phyloP scores from a whole-genome alignment of 2,329 filamentous ascomycete species.

The Alternaria incomplexa region DNA sequence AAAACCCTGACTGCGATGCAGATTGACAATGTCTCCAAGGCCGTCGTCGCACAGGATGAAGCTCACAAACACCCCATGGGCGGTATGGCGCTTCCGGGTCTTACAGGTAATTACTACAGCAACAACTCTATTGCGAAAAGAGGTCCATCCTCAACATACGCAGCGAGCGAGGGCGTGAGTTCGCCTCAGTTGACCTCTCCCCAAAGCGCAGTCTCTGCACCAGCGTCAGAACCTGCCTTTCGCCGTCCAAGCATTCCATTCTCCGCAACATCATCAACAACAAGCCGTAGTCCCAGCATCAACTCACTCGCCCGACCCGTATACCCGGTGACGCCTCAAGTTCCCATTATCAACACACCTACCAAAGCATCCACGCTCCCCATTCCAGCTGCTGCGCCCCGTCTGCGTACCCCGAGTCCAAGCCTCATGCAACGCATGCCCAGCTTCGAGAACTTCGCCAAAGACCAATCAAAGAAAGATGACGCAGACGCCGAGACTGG shows the following conservation, averaged over 20 bases:
- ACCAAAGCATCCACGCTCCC: slow-evolving; percentile 41
- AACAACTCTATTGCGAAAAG: slow-evolving; percentile 10
- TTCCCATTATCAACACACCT: slow-evolving; percentile 31
- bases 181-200: slow-evolving; percentile 24
- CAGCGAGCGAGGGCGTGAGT: slow-evolving; percentile 18
- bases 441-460: slow-evolving; percentile 46
- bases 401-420: slow-evolving; percentile 47
- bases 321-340: slow-evolving; percentile 28
- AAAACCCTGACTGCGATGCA: slow-evolving; percentile 53
- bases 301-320: slow-evolving; percentile 48
- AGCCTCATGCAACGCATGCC: slow-evolving; percentile 56
- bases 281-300: slow-evolving; percentile 40
- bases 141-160: slow-evolving; percentile 7
- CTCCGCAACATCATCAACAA: slow-evolving; percentile 22
- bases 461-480: slow-evolving; percentile 18
- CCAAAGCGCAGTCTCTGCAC: slow-evolving; percentile 21
- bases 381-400: slow-evolving; percentile 27
- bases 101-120: slow-evolving; percentile 14
- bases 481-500: slow-evolving; percentile 4
- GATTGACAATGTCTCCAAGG: slow-evolving; percentile 47
- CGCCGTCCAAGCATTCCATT: slow-evolving; percentile 42
- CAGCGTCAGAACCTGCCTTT: slow-evolving; percentile 24
- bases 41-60: slow-evolving; percentile 26
- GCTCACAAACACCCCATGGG: slow-evolving; percentile 18
- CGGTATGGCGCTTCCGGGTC: slow-evolving; percentile 27